Evolutionary conservation across 2,329 filamentous ascomycete genomes (phyloP).

Genomic region (Falciphora oryzae): DNA sequence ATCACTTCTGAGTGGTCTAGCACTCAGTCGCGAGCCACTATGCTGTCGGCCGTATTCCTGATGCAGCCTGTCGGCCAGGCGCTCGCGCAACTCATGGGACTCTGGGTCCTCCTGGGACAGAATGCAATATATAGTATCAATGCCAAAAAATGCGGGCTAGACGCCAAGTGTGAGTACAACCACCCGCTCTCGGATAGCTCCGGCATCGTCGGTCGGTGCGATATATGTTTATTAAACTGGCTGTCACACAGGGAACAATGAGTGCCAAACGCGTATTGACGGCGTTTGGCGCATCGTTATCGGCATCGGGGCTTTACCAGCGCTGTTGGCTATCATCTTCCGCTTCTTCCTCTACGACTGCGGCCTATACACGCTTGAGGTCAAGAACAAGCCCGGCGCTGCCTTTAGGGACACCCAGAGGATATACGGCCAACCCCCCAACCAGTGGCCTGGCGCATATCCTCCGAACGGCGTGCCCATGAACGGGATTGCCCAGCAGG

Average conservation of each 20-base stretch:
- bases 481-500: not conserved
- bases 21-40: slow-evolving; percentile 58
- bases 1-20: slow-evolving; percentile 62
- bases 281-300: slow-evolving; percentile 63
- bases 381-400: slow-evolving; percentile 54
- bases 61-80: slow-evolving; percentile 66
- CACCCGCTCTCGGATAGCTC: not conserved
- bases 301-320: slow-evolving; percentile 58
- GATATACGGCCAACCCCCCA: slow-evolving; percentile 43
- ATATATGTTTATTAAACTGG: not conserved
- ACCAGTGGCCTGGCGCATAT: slow-evolving; percentile 4
- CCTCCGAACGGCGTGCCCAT: not conserved
- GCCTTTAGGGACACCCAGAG: slow-evolving; percentile 55
- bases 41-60: slow-evolving; percentile 63
- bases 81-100: slow-evolving; percentile 55
- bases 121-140: slow-evolving; percentile 35
- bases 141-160: slow-evolving; percentile 42
- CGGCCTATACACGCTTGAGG: slow-evolving; percentile 59
- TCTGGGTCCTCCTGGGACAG: slow-evolving; percentile 45
- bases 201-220: not conserved
- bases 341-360: slow-evolving; percentile 63
- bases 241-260: slow-evolving; percentile 29
- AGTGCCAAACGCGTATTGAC: slow-evolving; percentile 46
- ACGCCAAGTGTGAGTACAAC: slow-evolving; percentile 23
- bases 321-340: slow-evolving; percentile 58